Base-by-base conservation (phyloP, 2,329 filamentous ascomycete species). In the Colletotrichum sp. region DNA sequence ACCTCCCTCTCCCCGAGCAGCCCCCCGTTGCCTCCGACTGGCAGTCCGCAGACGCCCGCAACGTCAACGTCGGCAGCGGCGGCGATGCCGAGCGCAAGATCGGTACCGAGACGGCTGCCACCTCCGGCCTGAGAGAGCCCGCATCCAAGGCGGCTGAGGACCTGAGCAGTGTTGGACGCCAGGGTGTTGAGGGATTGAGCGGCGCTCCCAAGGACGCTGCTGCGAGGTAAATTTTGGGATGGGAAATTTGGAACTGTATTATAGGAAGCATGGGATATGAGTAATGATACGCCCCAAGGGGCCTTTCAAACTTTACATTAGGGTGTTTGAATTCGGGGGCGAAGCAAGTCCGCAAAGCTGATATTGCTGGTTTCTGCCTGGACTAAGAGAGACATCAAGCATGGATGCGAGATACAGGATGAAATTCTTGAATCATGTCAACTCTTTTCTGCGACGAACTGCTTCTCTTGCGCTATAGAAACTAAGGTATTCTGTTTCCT, bases 1-100 rank as follows among this genome's bases (percentile, higher is more conserved):
- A 95, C 85, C 92, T 98, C 36, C 94, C 94, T 68, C 91, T 96
- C 67, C 95, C 95, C 21, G 94, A 96, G 3, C 89, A 96, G 79
- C 95, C 95, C 26, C 94, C 94, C 2, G 87, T 86, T n/a, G 86
- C 92, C n/a, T 94, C 94, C 7, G 95, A 97, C 88, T 96, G 92
- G 90, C 92, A 96, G 83, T 95, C 93, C 0, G 88, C 90, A 67
- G 94, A 96, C 80, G 89, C 89, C 36, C 87, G 90, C 77, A 95
- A 87, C 72, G 92, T 95, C 82, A 94, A 95, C 81, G 92, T 95
- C 64, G 93, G 93, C 78, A 91, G 92, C 44, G 71, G 71, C 39
- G 93, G 93, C 24, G 85, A 89, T 70, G 79, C 88, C 3, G 83
- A 90, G 79, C 89, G 87, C 69, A 88, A 90, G 77, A 85, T 92